A percentile compares a stretch with the other conserved stretches of the same genome.
Evolutionary conservation across 257 asterid genomes (phyloP).

Genomic region (Solanum gracilifrons): DNA sequence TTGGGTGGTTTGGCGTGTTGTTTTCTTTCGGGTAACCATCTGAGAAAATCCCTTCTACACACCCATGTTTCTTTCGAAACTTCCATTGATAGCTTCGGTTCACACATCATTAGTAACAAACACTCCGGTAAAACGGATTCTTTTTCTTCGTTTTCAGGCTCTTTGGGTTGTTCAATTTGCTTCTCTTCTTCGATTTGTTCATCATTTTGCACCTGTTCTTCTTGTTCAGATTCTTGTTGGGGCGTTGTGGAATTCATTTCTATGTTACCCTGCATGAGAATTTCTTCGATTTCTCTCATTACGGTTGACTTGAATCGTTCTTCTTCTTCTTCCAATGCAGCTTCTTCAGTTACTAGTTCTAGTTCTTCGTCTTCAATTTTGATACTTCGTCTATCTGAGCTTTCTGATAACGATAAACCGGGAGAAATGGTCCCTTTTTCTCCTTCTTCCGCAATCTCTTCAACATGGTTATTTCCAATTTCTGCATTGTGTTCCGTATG

Average conservation of each 20-base stretch:
- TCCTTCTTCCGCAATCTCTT: slow-evolving; percentile 11
- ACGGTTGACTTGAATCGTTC: slow-evolving; percentile 3
- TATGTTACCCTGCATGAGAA: neutral
- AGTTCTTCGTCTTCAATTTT: slow-evolving; percentile 11
- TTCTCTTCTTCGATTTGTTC: neutral
- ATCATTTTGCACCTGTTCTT: neutral
- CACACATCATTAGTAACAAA: slow-evolving; percentile 89
- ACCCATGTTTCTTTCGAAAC: slow-evolving; percentile 98
- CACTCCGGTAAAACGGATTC: slow-evolving; percentile 57
- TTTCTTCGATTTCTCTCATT: neutral
- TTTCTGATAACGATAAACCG: slow-evolving; percentile 20
- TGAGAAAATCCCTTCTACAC: slow-evolving; percentile 68
- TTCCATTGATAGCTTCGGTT: slow-evolving; percentile 94
- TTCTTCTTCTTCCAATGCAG: slow-evolving; percentile 9
- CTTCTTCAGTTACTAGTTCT: slow-evolving; percentile 8
- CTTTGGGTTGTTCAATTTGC: neutral
- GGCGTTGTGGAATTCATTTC: neutral
- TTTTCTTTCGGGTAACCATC: slow-evolving; percentile 67
- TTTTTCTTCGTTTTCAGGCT: neutral
- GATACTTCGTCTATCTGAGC: neutral
- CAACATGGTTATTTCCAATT: slow-evolving; percentile 14
- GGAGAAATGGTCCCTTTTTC: neutral
- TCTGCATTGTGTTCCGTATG: neutral
- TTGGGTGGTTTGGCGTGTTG: neutral
- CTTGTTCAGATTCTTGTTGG: neutral